phyloP scores from a whole-genome alignment of 768 basidiomycete genomes.

The Pulveroboletus sp. region DNA sequence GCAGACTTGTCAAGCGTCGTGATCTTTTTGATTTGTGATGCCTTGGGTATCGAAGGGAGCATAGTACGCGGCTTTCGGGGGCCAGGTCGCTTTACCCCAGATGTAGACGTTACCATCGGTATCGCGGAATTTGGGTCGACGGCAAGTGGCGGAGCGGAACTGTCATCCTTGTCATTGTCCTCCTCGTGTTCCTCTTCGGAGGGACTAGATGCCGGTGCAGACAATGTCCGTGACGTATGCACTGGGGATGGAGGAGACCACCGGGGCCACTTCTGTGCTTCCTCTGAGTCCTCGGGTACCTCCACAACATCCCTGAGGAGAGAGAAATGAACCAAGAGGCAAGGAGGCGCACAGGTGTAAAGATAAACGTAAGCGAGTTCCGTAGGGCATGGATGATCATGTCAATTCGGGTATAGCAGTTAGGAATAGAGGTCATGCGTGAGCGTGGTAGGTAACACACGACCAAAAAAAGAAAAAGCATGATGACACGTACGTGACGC shows the following conservation, averaged over 20 bases:
- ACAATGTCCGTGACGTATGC: conserved; percentile 1
- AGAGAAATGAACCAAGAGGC: neutral
- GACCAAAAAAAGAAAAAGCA: neutral
- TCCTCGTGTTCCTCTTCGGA: conserved; percentile 1
- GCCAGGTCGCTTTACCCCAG: conserved; percentile 43
- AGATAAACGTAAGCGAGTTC: neutral
- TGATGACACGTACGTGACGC: conserved; percentile 52
- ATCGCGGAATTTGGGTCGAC: neutral
- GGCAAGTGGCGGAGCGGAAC: neutral
- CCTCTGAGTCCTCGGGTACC: conserved; percentile 66
- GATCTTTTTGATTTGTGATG: conserved; percentile 65
- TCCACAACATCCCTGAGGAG: conserved; percentile 61
- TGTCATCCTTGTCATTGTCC: neutral
- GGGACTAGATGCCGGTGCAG: neutral
- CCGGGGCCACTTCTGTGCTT: conserved; percentile 71
- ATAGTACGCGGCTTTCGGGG: conserved; percentile 62
- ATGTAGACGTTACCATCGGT: neutral
- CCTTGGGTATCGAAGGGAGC: conserved; percentile 50
- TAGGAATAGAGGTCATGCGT: neutral
- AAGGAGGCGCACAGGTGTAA: neutral
- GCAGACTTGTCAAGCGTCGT: conserved; percentile 82
- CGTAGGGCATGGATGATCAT: neutral
- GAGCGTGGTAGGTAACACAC: neutral
- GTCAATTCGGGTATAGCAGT: neutral
- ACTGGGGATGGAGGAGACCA: conserved; percentile 29